Evolutionary conservation across 2,329 filamentous ascomycete genomes (phyloP), one percentile per base, ranked within the genome.

Genomic region (Stachybotrys chartarum): DNA sequence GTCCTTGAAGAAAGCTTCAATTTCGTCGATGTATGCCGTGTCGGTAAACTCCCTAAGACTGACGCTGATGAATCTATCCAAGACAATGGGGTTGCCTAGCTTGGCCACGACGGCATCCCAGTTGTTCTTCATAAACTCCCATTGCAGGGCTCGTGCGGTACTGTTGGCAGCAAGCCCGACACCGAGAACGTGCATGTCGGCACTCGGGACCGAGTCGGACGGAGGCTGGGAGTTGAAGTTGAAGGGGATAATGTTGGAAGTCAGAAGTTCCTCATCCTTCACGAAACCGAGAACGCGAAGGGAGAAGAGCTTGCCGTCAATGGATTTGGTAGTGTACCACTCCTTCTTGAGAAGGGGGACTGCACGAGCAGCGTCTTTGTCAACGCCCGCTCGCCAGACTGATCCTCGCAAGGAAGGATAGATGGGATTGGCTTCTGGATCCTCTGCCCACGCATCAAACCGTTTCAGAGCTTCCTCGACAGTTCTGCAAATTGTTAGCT

Each of bases 261-360:
- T 75, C 49, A 95, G 84, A 32, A 97, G 76, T 10, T 84, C 81
- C 11, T 73, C 68, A 55, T 90, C 83, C 63, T 87, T 86, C 18
- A 88, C 85, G 45, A 85, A 83, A 39, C 91, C 91, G 49, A 99
- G 80, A 5, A 88, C 84, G 44, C 82, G 78, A 3, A 97, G 81
- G 61, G 85, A 88, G 60, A 96, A 88, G 62, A 96, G 91, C 72
- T 92, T 95, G 64, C 91, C 92, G 65, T 97, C 94, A 44, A 97
- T 86, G 7, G 91, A 90, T 53, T 87, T 87, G 12, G 91, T 94
- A 52, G 78, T 85, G 59, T 84, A 80, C 80, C 90, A 97, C 69
- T 97, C 92, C 54, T 90, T 84, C 76, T 93, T 91, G 54, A 99
- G 80, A 7, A 86, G 81, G 31, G 88, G 80, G 61, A 91, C 90